Conservation (phyloP, 805 yeast genomes). For the Citeromyces matritensis region DNA sequence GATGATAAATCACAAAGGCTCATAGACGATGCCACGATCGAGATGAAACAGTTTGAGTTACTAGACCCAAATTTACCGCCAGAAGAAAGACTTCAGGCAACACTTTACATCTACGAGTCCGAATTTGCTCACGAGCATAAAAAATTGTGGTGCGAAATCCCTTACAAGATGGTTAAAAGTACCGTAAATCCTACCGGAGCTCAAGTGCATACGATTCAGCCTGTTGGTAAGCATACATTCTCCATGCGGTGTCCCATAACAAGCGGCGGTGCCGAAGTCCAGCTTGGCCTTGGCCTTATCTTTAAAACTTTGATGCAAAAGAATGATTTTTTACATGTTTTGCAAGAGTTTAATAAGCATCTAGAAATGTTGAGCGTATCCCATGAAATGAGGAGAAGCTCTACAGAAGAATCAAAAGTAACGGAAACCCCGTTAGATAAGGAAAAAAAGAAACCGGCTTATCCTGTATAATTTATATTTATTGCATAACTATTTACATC, state of each 20-base stretch:
- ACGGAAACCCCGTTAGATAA: slow-evolving; percentile 1
- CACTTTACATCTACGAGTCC: too few species aligned
- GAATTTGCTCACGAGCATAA: too few species aligned
- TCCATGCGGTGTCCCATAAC: too few species aligned
- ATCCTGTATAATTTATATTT: slow-evolving; percentile 1
- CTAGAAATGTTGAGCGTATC: slow-evolving; percentile 5
- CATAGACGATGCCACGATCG: too few species aligned
- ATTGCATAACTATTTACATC: slow-evolving; percentile 3
- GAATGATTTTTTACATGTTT: slow-evolving; percentile 2
- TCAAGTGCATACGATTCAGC: slow-evolving; percentile 1
- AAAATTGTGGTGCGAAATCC: slow-evolving; percentile 1
- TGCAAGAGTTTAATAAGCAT: slow-evolving; percentile 1
- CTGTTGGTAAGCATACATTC: background rate
- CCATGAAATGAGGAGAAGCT: slow-evolving; percentile 8
- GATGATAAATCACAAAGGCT: too few species aligned
- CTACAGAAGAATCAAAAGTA: slow-evolving; percentile 5
- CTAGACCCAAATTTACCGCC: too few species aligned
- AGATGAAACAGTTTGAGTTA: too few species aligned
- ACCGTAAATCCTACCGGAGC: background rate
- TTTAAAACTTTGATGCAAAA: slow-evolving; percentile 12
- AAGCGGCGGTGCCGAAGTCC: too few species aligned
- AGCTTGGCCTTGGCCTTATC: slow-evolving; percentile 12
- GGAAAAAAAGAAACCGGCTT: background rate
- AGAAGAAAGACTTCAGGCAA: too few species aligned
- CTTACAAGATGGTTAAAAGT: background rate